Base-by-base conservation (phyloP, 2,329 filamentous ascomycete species). In the Fusarium protoensiforme region DNA sequence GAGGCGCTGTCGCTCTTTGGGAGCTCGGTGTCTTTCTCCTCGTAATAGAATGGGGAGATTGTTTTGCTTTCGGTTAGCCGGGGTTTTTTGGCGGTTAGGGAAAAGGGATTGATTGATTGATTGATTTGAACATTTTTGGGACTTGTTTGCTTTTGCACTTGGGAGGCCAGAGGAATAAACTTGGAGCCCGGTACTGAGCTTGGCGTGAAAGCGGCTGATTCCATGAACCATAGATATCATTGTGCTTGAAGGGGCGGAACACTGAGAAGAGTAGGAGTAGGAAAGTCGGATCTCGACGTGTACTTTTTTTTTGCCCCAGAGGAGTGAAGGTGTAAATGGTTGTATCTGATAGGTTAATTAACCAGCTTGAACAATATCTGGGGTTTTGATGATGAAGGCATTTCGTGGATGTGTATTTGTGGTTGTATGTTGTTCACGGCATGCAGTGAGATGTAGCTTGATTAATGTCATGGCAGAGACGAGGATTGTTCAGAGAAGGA, bases 51-150 rank as follows among this genome's bases (percentile, higher is more conserved):
- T 61, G 66, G 61, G 64, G 65, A 39, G 61, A 58, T 57, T 63
- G 63, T 66, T 70, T 67, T 73, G 64, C 56, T 65, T 76, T 77
- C 74, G 67, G 62, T 67, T 67, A 69, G 74, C 68, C 57, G 57
- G 68, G 72, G 76, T 75, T 75, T 73, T 68, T 71, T 66, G 73
- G 64, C 62, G 61, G 58, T 33, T 58, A 65, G 64, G 66, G 54
- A 78, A 78, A 78, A 75, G 65, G 72, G 64, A 70, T 78, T 77
- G 74, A 74, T 77, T 53, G 74, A 74, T 77, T 53, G 46, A 53
- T 53, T 77, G 74, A 74, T 77, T 77, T 78, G 67, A 73, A 68
- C 68, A 67, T 53, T 73, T 41, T 72, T 76, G 69, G 71, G 65
- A 73, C 60, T 73, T 74, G 65, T 72, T 72, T 74, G 68, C 72